Conservation (phyloP, 371 early-diverging fungal genomes). For the Mortierella sp. region DNA sequence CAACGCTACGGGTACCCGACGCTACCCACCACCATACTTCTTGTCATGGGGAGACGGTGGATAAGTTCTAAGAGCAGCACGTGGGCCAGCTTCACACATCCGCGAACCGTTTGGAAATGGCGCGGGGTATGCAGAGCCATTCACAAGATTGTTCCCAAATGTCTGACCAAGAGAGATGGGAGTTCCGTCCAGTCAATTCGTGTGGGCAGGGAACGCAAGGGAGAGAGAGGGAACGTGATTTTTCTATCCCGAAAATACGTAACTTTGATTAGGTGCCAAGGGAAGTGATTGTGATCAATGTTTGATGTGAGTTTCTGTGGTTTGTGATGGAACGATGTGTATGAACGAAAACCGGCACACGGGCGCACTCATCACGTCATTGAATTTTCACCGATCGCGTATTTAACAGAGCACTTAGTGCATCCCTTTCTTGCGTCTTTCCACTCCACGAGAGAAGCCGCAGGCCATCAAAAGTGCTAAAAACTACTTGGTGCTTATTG, state of each 20-base stretch:
- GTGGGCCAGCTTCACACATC: conserved; percentile 50
- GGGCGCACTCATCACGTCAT: too few species aligned
- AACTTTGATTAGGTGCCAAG: conserved; percentile 11
- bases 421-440: too few species aligned
- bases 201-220: conserved; percentile 5
- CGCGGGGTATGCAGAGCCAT: conserved; percentile 35
- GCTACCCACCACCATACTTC: conserved; percentile 43
- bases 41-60: conserved; percentile 40
- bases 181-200: conserved; percentile 26
- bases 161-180: conserved; percentile 43
- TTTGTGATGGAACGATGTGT: too few species aligned
- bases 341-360: too few species aligned
- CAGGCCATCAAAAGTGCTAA: too few species aligned
- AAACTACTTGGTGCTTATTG: too few species aligned
- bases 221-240: conserved; percentile 6
- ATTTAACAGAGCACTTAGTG: too few species aligned
- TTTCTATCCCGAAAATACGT: conserved; percentile 15
- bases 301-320: too few species aligned
- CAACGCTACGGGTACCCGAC: conserved; percentile 49
- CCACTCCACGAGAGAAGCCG: too few species aligned
- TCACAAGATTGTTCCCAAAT: conserved; percentile 37
- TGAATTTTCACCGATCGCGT: too few species aligned
- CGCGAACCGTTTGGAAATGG: conserved; percentile 25
- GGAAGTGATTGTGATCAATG: not conserved
- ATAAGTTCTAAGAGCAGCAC: conserved; percentile 46